These are phyloP conservation scores for Xylogone sp. DNA, from an alignment of 2,329 filamentous ascomycete species.

Conservation along the genomic window DNA sequence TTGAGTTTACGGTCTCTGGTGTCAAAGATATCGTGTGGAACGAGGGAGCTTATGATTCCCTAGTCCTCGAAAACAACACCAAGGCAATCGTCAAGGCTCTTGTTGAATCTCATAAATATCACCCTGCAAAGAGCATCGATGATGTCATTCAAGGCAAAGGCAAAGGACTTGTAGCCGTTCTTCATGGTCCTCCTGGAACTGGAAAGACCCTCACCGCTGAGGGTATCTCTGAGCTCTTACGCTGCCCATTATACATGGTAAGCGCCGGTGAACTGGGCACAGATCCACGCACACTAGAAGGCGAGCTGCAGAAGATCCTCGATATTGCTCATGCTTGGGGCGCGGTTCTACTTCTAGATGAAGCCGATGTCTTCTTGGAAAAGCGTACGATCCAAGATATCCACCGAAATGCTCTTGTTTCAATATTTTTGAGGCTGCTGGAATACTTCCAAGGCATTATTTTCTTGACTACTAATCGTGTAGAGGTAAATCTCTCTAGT, in stretches of 20 bases:
- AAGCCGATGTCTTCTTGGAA: conserved; percentile 82
- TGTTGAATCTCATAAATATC: conserved; percentile 80
- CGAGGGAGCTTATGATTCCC: conserved; percentile 72
- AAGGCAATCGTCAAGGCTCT: conserved; percentile 73
- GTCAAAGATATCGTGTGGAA: conserved; percentile 84
- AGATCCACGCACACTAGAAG: conserved; percentile 69
- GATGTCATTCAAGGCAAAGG: conserved; percentile 82
- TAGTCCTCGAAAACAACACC: conserved; percentile 64
- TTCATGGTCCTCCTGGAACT: conserved; percentile 82
- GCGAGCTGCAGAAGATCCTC: conserved; percentile 76
- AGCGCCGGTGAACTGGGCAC: conserved; percentile 80
- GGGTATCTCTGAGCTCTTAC: conserved; percentile 77
- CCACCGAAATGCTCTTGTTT: conserved; percentile 79
- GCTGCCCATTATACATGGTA: conserved; percentile 79
- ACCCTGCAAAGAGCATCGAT: conserved; percentile 77
- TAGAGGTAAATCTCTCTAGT: conserved; percentile 46
- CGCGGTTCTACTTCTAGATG: conserved; percentile 79
- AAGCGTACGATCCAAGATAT: conserved; percentile 80
- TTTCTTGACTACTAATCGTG: conserved; percentile 85
- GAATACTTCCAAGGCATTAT: conserved; percentile 93
- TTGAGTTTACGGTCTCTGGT: conserved; percentile 78
- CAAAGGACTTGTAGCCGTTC: conserved; percentile 75
- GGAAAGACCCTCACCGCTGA: conserved; percentile 88
- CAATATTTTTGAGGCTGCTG: conserved; percentile 79
- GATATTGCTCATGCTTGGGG: conserved; percentile 86